Conservation (phyloP, 768 basidiomycete species). For the Lyophyllum atratum region DNA sequence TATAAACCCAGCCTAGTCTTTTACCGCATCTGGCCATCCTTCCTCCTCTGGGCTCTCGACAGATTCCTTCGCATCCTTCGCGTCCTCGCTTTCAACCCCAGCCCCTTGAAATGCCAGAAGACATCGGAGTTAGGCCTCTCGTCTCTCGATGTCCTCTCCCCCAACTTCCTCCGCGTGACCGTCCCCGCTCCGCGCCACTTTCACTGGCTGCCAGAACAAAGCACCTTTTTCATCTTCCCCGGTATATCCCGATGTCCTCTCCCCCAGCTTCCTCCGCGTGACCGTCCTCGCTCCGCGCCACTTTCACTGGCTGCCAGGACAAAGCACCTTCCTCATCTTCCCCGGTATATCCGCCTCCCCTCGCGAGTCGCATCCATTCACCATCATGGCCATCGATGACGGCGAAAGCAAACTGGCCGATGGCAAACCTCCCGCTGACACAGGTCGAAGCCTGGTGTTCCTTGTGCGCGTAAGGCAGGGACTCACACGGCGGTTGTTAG, state of each 20-base stretch:
- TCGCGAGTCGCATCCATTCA: slow-evolving; percentile 59
- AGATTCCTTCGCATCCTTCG: slow-evolving; percentile 21
- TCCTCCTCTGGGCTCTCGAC: slow-evolving; percentile 48
- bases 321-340: slow-evolving; percentile 50
- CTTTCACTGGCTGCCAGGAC: slow-evolving; percentile 52
- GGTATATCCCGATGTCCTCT: slow-evolving; percentile 46
- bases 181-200: slow-evolving; percentile 37
- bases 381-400: slow-evolving; percentile 48
- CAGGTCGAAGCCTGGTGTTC: slow-evolving; percentile 39
- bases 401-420: not conserved
- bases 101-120: slow-evolving; percentile 36
- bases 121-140: slow-evolving; percentile 36
- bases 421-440: no score
- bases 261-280: slow-evolving; percentile 48
- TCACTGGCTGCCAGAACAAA: slow-evolving; percentile 55
- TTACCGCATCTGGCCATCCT: slow-evolving; percentile 45
- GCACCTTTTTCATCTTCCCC: slow-evolving; percentile 50
- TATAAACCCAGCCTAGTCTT: slow-evolving; percentile 19
- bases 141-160: slow-evolving; percentile 45
- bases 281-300: slow-evolving; percentile 38
- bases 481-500: slow-evolving; percentile 52
- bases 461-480: slow-evolving; percentile 60
- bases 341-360: slow-evolving; percentile 45
- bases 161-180: slow-evolving; percentile 46
- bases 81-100: slow-evolving; percentile 41